These are phyloP conservation scores for Lomentospora prolificans DNA, from an alignment of 2,329 filamentous ascomycete genomes.

Conservation along the genomic window DNA sequence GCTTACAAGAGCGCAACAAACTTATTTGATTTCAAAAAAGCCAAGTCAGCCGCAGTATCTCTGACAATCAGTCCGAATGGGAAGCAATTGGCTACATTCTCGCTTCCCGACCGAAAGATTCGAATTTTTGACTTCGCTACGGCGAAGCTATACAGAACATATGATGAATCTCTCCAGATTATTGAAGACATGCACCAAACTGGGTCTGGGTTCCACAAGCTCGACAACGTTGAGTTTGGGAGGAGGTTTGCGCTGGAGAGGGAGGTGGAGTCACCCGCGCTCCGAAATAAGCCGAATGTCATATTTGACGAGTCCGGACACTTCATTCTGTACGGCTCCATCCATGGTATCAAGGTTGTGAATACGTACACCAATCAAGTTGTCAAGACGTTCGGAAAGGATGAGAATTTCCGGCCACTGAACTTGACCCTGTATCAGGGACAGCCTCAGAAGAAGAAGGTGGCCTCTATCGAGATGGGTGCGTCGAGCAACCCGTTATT, in stretches of 20 bases:
- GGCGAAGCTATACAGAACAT: slow-evolving; percentile 81
- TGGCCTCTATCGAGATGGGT: slow-evolving; percentile 95
- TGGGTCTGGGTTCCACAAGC: slow-evolving; percentile 68
- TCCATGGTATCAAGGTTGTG: slow-evolving; percentile 86
- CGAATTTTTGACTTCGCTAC: slow-evolving; percentile 87
- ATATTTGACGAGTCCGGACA: slow-evolving; percentile 94
- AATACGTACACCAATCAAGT: slow-evolving; percentile 93
- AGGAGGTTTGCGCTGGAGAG: slow-evolving; percentile 76
- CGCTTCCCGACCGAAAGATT: slow-evolving; percentile 86
- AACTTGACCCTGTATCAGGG: slow-evolving; percentile 88
- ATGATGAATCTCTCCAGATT: slow-evolving; percentile 86
- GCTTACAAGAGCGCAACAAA: slow-evolving; percentile 89
- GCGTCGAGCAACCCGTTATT: slow-evolving; percentile 88
- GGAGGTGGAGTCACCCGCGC: slow-evolving; percentile 63
- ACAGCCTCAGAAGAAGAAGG: slow-evolving; percentile 83
- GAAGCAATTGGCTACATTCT: slow-evolving; percentile 77
- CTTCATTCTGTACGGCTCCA: slow-evolving; percentile 89
- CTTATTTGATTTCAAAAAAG: slow-evolving; percentile 94
- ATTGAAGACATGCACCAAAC: slow-evolving; percentile 93
- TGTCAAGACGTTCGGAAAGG: slow-evolving; percentile 80
- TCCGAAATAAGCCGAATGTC: slow-evolving; percentile 68
- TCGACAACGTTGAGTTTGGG: slow-evolving; percentile 89
- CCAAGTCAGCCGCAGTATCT: slow-evolving; percentile 73
- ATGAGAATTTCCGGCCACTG: slow-evolving; percentile 77
- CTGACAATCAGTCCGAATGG: slow-evolving; percentile 81